Evolutionary conservation across 495 filamentous ascomycete genomes (phyloP), one percentile per base, ranked within the genome.

Genomic region (Trichoderma erinaceum): DNA sequence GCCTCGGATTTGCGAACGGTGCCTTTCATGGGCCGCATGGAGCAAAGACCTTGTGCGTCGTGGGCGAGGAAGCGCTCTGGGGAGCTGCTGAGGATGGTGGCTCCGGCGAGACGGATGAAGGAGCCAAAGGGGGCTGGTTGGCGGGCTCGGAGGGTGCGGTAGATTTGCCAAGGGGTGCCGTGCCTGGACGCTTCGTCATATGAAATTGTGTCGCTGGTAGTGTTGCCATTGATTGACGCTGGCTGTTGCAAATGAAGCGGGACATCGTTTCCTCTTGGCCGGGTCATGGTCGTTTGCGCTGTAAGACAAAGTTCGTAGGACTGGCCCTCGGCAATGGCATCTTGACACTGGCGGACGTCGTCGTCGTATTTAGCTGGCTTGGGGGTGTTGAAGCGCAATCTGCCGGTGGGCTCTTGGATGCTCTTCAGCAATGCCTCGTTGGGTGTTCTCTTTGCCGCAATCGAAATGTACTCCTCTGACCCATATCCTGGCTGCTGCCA

Each of bases 291-390:
- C 6, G 90, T 92, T 71, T 91, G 87, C 29, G 86, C 86, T 0
- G 92, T 97, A 1, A 97, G 84, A 72, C 94, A 97, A 23, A 99
- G 84, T 74, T 99, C 95, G 77, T 99, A 99, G 3, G 93, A 96
- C 64, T 97, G 86, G 3, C 95, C 95, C 0, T 86, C 82, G 7
- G 86, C 80, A 67, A 99, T 89, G 70, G 84, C 82, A 18, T 84
- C 81, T 71, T 96, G 89, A 73, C 92, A 95, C 25, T 76, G 70
- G n/a, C 77, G 77, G 27, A 97, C 86, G 73, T 89, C 86, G 3
- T 74, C 69, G 67, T 86, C 83, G 76, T 93, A 92, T 38, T 81
- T 81, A 23, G 74, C 69, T 18, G 87, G 80, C 7, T 82, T 72
- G 1, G 89, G 89, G 23, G 81, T 75, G 2, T 61, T 61, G 27